Conservation (phyloP, 2,329 filamentous ascomycete species). For the Apiospora marii region DNA sequence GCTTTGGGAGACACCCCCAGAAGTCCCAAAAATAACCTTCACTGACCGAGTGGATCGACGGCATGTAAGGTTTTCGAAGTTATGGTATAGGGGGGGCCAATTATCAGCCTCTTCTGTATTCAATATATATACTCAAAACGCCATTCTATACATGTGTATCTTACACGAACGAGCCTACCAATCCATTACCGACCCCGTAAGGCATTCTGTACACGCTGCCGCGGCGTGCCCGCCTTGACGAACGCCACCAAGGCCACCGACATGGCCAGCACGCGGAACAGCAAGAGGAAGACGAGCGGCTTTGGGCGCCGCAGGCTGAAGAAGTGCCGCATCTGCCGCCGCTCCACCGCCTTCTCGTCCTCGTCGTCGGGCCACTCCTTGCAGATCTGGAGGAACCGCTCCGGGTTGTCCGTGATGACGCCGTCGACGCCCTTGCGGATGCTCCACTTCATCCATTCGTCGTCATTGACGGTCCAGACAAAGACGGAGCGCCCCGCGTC, state of each 20-base stretch:
- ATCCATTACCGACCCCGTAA: constrained; percentile 28
- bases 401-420: constrained; percentile 86
- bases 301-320: constrained; percentile 14
- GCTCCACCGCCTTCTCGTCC: constrained; percentile 6
- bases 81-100: too few relatives aligned
- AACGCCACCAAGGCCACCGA: constrained; percentile 30
- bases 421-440: constrained; percentile 75
- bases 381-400: constrained; percentile 69
- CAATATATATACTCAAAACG: constrained; percentile 4
- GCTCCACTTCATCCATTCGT: constrained; percentile 82
- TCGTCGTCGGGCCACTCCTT: constrained; percentile 36
- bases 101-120: background rate
- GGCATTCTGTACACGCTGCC: constrained; percentile 32
- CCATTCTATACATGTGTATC: background rate
- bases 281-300: constrained; percentile 9
- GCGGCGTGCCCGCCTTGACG: constrained; percentile 30
- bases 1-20: too few relatives aligned
- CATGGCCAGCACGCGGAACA: constrained; percentile 23
- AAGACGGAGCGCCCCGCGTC: constrained; percentile 67
- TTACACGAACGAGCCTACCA: background rate
- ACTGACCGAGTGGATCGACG: too few relatives aligned
- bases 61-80: too few relatives aligned
- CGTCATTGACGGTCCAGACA: constrained; percentile 88
- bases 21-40: too few relatives aligned
- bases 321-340: constrained; percentile 14